Evolutionary conservation across 345 rosid genomes (phyloP).

Genomic region (Leavenworthia alabamica): DNA sequence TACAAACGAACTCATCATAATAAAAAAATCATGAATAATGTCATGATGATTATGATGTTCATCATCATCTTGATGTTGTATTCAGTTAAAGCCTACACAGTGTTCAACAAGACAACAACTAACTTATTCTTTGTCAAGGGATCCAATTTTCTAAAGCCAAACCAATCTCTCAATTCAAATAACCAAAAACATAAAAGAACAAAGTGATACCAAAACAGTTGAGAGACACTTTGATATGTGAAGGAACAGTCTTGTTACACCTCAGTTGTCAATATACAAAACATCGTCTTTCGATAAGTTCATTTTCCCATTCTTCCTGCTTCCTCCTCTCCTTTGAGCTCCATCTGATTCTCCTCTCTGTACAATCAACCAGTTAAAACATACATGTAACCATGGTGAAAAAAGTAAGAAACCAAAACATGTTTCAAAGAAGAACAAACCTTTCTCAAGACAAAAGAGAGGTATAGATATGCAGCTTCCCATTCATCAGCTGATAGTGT

Average conservation of each 20-base stretch:
- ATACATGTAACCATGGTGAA: background rate
- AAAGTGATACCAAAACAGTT: slow-evolving; percentile 12
- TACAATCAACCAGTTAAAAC: background rate
- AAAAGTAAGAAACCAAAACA: background rate
- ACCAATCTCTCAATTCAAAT: slow-evolving; percentile 13
- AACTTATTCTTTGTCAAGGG: background rate
- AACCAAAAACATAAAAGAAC: background rate
- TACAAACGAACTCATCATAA: too few species aligned
- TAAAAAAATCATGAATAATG: too few species aligned
- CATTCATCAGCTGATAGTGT: slow-evolving; percentile 88
- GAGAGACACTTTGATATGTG: background rate
- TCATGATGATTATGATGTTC: too few species aligned
- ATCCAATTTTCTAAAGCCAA: background rate
- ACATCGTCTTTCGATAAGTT: slow-evolving; percentile 67
- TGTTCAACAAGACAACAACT: slow-evolving; percentile 15
- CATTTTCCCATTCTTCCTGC: slow-evolving; percentile 76
- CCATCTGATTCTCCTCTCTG: slow-evolving; percentile 78
- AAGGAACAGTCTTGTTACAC: slow-evolving; percentile 5
- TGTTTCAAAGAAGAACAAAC: slow-evolving; percentile 30
- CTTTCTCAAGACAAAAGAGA: slow-evolving; percentile 82
- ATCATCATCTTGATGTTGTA: too few species aligned
- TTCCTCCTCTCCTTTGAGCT: slow-evolving; percentile 34
- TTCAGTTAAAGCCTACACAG: too few species aligned
- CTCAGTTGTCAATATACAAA: slow-evolving; percentile 24
- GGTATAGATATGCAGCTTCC: slow-evolving; percentile 89